Evolutionary conservation across 2,329 filamentous ascomycete genomes (phyloP).

Genomic region (Emmonsia crescens): DNA sequence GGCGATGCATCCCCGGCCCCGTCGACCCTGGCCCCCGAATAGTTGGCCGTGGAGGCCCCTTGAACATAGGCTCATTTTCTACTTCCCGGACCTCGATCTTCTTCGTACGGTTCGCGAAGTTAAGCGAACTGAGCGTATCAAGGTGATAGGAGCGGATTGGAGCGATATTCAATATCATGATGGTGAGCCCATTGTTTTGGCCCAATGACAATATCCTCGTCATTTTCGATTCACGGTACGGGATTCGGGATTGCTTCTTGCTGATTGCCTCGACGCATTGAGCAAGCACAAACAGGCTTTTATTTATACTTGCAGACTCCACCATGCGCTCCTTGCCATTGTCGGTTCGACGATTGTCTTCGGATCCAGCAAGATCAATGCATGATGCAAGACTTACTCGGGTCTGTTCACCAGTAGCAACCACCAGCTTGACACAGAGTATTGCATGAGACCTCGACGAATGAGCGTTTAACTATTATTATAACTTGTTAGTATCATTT

Average conservation of each 20-base stretch:
- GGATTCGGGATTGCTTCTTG: constrained; percentile 62
- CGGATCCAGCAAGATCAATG: constrained; percentile 89
- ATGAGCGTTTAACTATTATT: constrained; percentile 62
- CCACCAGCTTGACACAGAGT: constrained; percentile 75
- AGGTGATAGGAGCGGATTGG: constrained; percentile 87
- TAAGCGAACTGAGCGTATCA: constrained; percentile 85
- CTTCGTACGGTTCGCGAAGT: constrained; percentile 90
- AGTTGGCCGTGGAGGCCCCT: constrained; percentile 53
- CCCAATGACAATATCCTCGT: constrained; percentile 84
- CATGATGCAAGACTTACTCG: constrained; percentile 77
- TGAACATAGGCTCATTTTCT: constrained; percentile 88
- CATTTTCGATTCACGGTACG: constrained; percentile 95
- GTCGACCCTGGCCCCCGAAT: constrained; percentile 28
- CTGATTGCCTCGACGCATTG: constrained; percentile 95
- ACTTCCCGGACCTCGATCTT: constrained; percentile 93
- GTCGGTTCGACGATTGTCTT: constrained; percentile 88
- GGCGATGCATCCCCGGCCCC: constrained; percentile 45
- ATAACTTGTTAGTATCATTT: constrained; percentile 13
- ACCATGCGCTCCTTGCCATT: constrained; percentile 86
- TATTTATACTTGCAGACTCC: constrained; percentile 97
- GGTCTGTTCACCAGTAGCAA: constrained; percentile 57
- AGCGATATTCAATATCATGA: constrained; percentile 94
- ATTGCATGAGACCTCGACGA: constrained; percentile 86
- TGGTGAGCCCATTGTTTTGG: constrained; percentile 87
- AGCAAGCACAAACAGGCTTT: constrained; percentile 85